Conservation (phyloP, 345 rosid genomes). For the Geranium brycei region DNA sequence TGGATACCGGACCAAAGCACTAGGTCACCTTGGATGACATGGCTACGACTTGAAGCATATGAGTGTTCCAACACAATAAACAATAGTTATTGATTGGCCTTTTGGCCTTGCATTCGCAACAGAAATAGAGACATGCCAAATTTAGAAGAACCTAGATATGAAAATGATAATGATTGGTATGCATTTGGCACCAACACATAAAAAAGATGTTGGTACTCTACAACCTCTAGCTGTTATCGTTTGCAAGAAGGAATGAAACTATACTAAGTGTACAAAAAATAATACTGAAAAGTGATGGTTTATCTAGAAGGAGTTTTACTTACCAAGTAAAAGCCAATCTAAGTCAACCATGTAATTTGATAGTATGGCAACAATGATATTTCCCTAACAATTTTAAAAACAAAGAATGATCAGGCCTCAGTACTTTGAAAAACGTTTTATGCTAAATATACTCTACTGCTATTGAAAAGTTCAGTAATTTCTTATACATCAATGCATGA, state of each 20-base stretch:
- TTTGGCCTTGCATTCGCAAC: background rate
- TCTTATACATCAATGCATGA: no score
- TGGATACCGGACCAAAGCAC: no score
- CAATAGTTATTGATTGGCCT: background rate
- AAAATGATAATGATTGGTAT: background rate
- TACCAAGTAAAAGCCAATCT: conserved; percentile 67
- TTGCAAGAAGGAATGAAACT: background rate
- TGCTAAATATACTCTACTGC: background rate
- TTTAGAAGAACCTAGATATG: background rate
- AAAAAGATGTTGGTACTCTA: background rate
- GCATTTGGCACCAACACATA: background rate
- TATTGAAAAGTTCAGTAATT: no score
- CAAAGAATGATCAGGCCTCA: conserved; percentile 8
- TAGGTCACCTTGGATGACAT: no score
- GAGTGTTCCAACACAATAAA: no score
- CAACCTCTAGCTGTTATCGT: no score
- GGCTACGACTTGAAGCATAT: no score
- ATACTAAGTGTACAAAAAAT: background rate
- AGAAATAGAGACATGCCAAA: background rate
- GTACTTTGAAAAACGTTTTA: background rate
- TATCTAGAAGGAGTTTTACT: conserved; percentile 8
- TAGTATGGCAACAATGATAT: conserved; percentile 50
- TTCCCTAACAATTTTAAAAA: conserved; percentile 39
- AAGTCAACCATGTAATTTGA: conserved; percentile 94
- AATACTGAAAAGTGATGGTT: background rate